phyloP scores from a whole-genome alignment of 179 eudicot species.

The Patellifolia procumbens region DNA sequence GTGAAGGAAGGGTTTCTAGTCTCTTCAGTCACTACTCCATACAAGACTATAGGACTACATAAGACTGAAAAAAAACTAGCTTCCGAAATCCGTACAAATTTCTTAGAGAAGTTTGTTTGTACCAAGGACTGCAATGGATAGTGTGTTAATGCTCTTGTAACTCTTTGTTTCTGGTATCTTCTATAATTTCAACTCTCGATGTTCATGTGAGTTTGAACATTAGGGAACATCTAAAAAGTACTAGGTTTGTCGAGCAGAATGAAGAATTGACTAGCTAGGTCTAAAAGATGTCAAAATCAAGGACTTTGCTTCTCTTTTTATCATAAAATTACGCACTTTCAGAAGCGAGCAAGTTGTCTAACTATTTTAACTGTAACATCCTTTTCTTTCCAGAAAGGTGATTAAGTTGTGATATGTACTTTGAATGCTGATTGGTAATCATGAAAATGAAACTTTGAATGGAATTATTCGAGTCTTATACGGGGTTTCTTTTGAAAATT shows the following conservation, averaged over 20 bases:
- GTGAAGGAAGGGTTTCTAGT: background rate
- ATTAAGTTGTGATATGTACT: background rate
- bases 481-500: no score
- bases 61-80: background rate
- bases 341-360: background rate
- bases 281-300: background rate
- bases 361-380: background rate
- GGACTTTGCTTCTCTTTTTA: background rate
- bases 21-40: no score
- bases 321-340: background rate
- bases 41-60: background rate
- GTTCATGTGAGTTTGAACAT: background rate
- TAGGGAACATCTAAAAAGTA: background rate
- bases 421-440: background rate
- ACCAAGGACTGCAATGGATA: background rate
- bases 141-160: background rate
- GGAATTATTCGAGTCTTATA: background rate
- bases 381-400: background rate
- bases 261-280: background rate
- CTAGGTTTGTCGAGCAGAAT: background rate
- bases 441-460: background rate
- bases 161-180: background rate
- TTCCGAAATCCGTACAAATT: background rate
- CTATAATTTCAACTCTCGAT: background rate
- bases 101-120: background rate